Evolutionary conservation across 768 basidiomycete genomes (phyloP).

Genomic region (Panaeolus papilionaceus): DNA sequence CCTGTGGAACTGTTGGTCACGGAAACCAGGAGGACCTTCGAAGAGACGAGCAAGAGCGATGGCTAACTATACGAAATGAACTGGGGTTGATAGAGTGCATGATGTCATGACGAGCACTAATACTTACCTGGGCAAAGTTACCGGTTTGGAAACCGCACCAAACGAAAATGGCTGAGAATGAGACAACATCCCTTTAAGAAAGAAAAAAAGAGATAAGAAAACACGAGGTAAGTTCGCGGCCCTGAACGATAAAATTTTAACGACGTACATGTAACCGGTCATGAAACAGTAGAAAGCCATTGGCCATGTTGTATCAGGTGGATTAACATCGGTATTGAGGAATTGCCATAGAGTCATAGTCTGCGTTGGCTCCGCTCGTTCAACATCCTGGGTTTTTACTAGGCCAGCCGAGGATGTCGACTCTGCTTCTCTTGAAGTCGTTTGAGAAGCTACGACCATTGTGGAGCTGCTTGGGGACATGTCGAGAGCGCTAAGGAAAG

Average conservation of each 20-base stretch:
- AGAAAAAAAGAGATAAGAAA: background rate
- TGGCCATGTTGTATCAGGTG: conserved; percentile 54
- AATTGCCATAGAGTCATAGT: conserved; percentile 44
- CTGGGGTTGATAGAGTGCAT: conserved; percentile 46
- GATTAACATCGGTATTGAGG: conserved; percentile 56
- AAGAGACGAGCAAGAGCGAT: conserved; percentile 87
- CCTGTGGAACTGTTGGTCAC: conserved; percentile 70
- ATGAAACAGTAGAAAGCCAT: conserved; percentile 76
- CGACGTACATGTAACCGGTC: conserved; percentile 74
- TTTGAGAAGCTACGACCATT: conserved; percentile 1
- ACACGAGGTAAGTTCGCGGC: conserved; percentile 2
- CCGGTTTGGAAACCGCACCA: conserved; percentile 91
- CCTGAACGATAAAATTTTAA: conserved; percentile 22
- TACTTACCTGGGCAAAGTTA: conserved; percentile 68
- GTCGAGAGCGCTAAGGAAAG: background rate
- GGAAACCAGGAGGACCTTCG: conserved; percentile 48
- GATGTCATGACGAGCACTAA: conserved; percentile 28
- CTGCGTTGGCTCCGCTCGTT: conserved; percentile 19
- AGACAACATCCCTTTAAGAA: conserved; percentile 64
- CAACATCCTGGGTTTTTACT: conserved; percentile 24
- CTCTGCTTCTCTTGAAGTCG: conserved; percentile 5
- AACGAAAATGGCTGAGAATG: conserved; percentile 80
- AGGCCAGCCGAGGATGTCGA: background rate
- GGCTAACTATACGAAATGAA: conserved; percentile 55
- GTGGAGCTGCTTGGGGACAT: background rate